Evolutionary conservation across 352 stramenopile species (phyloP), one percentile per base, ranked within the genome.

Genomic region (Hyaloperonospora arabidopsidis): DNA sequence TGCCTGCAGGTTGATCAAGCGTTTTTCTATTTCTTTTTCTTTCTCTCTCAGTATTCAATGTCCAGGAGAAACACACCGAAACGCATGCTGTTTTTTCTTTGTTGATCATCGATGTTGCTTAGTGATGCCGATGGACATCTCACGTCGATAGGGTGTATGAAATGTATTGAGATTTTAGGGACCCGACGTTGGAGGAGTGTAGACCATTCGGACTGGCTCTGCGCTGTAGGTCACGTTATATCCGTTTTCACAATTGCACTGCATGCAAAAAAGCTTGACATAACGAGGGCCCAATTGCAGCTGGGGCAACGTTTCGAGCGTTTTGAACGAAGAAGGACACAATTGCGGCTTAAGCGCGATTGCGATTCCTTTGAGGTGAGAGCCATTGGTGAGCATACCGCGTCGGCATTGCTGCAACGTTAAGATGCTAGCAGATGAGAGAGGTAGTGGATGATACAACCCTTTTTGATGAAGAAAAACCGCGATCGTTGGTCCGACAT

Each of bases 31-130:
- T n/a, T n/a, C n/a, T n/a, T n/a, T n/a, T n/a, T n/a, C n/a, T n/a
- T n/a, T n/a, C n/a, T n/a, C n/a, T n/a, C n/a, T n/a, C n/a, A n/a
- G n/a, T n/a, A n/a, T n/a, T n/a, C n/a, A n/a, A n/a, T n/a, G n/a
- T n/a, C n/a, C n/a, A n/a, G n/a, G n/a, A n/a, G n/a, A n/a, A n/a
- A n/a, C n/a, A n/a, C n/a, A n/a, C n/a, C n/a, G n/a, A n/a, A n/a
- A n/a, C n/a, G n/a, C n/a, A n/a, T n/a, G n/a, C n/a, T n/a, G n/a
- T n/a, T n/a, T n/a, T n/a, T n/a, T n/a, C n/a, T n/a, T n/a, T n/a
- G n/a, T n/a, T n/a, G n/a, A n/a, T 83, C n/a, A 86, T 84, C 54
- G 82, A 93, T 44, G 52, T n/a, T 58, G 84, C 53, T 68, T 86
- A 22, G 63, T 89, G 41, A 56, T 87, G 15, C 74, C 87, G 50